phyloP scores from a whole-genome alignment of 1,284 basidiomycete species.

The Baeospora myosura region DNA sequence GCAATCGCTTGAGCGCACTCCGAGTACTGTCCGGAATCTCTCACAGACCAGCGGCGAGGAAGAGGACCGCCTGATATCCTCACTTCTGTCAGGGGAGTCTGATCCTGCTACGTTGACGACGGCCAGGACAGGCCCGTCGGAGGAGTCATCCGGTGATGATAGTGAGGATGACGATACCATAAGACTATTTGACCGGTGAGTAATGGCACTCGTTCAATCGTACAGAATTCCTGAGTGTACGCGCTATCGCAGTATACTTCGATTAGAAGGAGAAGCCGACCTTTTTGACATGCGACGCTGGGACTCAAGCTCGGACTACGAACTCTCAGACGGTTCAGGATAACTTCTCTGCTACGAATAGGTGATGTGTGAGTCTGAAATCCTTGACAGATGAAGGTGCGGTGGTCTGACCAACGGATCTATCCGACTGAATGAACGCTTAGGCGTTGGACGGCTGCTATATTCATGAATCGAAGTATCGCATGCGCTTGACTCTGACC shows the following conservation, averaged over 20 bases:
- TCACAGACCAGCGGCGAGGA: slow-evolving; percentile 23
- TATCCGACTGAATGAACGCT: too few species aligned
- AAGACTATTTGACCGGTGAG: slow-evolving; percentile 28
- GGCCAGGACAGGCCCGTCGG: too few species aligned
- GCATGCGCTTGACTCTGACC: too few species aligned
- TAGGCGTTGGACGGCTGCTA: too few species aligned
- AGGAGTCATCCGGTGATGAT: slow-evolving; percentile 31
- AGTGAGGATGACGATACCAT: slow-evolving; percentile 31
- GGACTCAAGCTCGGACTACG: too few species aligned
- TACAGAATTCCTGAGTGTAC: background rate
- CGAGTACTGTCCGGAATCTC: slow-evolving; percentile 39
- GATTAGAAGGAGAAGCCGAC: slow-evolving; percentile 41
- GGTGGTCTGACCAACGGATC: too few species aligned
- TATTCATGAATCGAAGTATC: too few species aligned
- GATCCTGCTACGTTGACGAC: slow-evolving; percentile 17
- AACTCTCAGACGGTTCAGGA: too few species aligned
- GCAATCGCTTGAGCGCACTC: slow-evolving; percentile 33
- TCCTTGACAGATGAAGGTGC: too few species aligned
- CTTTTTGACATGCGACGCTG: slow-evolving; percentile 37
- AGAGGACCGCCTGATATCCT: slow-evolving; percentile 28
- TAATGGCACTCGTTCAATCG: background rate
- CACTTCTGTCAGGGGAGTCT: slow-evolving; percentile 17
- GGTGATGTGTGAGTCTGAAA: too few species aligned
- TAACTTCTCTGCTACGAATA: too few species aligned
- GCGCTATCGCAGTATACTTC: slow-evolving; percentile 30